These are phyloP conservation scores for Rhododendron ferrugineum DNA, from an alignment of 148 eudicot genomes.

Conservation along the genomic window DNA sequence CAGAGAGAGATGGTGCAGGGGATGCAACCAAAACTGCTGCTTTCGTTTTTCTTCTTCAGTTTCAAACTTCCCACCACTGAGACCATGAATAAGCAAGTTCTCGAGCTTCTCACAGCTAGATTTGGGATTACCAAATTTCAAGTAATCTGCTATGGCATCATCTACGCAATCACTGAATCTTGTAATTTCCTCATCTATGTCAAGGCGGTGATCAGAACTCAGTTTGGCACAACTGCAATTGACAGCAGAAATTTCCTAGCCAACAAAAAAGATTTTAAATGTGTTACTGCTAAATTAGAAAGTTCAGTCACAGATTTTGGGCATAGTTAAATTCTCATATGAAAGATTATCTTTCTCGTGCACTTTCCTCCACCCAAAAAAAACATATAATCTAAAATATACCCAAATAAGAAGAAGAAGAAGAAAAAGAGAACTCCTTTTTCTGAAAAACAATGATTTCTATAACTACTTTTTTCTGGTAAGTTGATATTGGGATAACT, in stretches of 20 bases:
- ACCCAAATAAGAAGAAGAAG: not conserved
- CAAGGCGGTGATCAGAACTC: slow-evolving; percentile 5
- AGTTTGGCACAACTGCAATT: slow-evolving; percentile 2
- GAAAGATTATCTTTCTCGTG: not conserved
- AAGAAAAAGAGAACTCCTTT: no score
- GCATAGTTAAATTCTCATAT: not conserved
- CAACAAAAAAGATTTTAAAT: not conserved
- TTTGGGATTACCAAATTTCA: slow-evolving; percentile 33
- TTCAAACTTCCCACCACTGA: slow-evolving; percentile 16
- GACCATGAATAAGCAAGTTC: slow-evolving; percentile 29
- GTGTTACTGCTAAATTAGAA: not conserved
- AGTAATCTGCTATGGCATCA: slow-evolving; percentile 40
- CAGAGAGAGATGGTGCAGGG: slow-evolving; percentile 47
- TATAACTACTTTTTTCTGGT: not conserved
- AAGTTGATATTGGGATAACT: not conserved
- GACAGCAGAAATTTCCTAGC: slow-evolving; percentile 32
- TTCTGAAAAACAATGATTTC: not conserved
- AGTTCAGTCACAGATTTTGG: not conserved
- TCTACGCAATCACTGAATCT: slow-evolving; percentile 30
- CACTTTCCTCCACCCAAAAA: not conserved
- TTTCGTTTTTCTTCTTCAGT: slow-evolving; percentile 14
- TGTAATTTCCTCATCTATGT: slow-evolving; percentile 16
- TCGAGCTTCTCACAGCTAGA: slow-evolving; percentile 60
- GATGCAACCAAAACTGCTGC: slow-evolving; percentile 35
- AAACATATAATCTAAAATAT: not conserved